Conservation (phyloP, 2,329 filamentous ascomycete genomes). For the Colletotrichum magnum region DNA sequence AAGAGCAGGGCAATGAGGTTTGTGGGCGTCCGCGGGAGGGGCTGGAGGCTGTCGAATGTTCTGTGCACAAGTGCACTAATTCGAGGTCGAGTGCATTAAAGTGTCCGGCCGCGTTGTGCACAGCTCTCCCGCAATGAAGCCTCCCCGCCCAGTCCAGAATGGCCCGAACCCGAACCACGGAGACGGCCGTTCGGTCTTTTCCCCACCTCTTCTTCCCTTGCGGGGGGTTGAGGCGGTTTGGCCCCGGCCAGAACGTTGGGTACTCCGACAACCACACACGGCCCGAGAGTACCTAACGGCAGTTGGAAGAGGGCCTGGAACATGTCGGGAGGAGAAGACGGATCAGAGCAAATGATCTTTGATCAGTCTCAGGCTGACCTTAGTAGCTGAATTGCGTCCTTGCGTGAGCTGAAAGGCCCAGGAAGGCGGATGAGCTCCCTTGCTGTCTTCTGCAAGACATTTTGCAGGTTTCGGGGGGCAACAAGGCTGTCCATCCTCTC, state of each 20-base stretch:
- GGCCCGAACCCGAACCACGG: background rate
- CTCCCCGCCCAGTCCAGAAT: constrained; percentile 3
- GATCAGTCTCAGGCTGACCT: constrained; percentile 17
- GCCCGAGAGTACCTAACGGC: constrained; percentile 18
- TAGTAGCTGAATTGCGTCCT: constrained; percentile 9
- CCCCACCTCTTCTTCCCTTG: background rate
- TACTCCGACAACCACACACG: background rate
- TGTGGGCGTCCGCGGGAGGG: background rate
- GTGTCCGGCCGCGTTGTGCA: constrained; percentile 9
- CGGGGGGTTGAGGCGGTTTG: constrained; percentile 19
- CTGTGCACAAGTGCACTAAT: constrained; percentile 24
- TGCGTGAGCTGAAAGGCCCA: constrained; percentile 10
- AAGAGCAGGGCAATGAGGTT: background rate
- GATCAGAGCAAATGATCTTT: background rate
- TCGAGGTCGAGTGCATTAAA: background rate
- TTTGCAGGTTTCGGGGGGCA: constrained; percentile 8
- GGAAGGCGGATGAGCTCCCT: background rate
- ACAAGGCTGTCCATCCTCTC: no score
- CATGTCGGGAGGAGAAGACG: background rate
- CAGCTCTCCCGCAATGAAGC: constrained; percentile 18
- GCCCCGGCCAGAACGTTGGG: background rate
- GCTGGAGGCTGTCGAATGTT: background rate
- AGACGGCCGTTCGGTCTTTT: background rate
- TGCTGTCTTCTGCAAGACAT: constrained; percentile 4
- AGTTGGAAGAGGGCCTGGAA: constrained; percentile 1